Conservation (phyloP, 2,329 filamentous ascomycete species). For the Fusarium sp. region DNA sequence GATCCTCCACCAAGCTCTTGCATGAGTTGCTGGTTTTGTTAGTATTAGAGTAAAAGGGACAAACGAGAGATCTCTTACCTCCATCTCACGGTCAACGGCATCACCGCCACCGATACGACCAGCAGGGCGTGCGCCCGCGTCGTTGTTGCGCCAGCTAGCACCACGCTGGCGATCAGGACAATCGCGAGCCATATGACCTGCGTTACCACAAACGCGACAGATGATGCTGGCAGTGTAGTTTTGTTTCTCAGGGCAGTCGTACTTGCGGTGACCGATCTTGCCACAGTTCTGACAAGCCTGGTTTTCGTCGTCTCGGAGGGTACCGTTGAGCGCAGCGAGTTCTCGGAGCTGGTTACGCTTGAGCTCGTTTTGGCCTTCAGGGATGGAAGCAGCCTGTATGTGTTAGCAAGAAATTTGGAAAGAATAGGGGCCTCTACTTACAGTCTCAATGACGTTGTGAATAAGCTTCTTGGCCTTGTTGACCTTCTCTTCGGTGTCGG, state of each 20-base stretch:
- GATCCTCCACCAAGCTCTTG: slow-evolving; percentile 85
- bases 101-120: slow-evolving; percentile 82
- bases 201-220: slow-evolving; percentile 97
- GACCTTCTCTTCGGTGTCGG: slow-evolving; percentile 99
- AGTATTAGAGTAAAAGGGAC: slow-evolving; percentile 51
- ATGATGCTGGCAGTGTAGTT: slow-evolving; percentile 99
- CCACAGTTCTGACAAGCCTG: slow-evolving; percentile 99
- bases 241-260: slow-evolving; percentile 96
- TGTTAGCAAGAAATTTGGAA: slow-evolving; percentile 43
- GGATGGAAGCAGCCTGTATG: slow-evolving; percentile 91
- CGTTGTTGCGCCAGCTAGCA: slow-evolving; percentile 90
- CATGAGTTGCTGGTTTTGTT: slow-evolving; percentile 85
- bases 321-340: slow-evolving; percentile 97
- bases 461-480: slow-evolving; percentile 99
- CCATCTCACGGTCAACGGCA: slow-evolving; percentile 93
- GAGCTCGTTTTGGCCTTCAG: slow-evolving; percentile 98
- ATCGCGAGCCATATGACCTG: slow-evolving; percentile 97
- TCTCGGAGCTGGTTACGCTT: slow-evolving; percentile 99
- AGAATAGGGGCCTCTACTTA: slow-evolving; percentile 64
- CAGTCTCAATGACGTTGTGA: slow-evolving; percentile 98
- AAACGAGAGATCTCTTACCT: slow-evolving; percentile 71
- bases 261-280: slow-evolving; percentile 98
- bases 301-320: slow-evolving; percentile 98
- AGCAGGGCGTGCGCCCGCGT: slow-evolving; percentile 64
- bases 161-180: slow-evolving; percentile 95